Evolutionary conservation across 2,329 filamentous ascomycete species (phyloP).

Genomic region (Calonectria pseudoreteaudii): DNA sequence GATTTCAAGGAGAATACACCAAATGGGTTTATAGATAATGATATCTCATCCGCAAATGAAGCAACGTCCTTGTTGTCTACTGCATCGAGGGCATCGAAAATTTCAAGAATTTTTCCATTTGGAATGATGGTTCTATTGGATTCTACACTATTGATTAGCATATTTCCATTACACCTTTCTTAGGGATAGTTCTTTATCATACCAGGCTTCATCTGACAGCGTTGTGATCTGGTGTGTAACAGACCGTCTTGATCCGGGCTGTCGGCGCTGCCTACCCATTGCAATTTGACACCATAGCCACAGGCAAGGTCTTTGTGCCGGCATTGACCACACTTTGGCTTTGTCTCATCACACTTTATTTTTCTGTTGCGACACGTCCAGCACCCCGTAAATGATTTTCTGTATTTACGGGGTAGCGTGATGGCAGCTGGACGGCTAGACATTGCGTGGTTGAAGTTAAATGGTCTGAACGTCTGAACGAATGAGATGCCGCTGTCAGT

Average conservation of each 20-base stretch:
- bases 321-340: neutral
- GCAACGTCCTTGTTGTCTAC: neutral
- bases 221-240: neutral
- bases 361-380: conserved; percentile 1
- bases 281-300: neutral
- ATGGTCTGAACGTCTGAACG: neutral
- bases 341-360: neutral
- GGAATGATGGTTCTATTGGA: neutral
- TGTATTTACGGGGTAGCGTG: neutral
- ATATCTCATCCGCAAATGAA: neutral
- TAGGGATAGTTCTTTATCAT: neutral
- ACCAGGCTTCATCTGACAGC: neutral
- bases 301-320: neutral
- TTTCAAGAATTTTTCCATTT: neutral
- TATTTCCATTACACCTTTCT: neutral
- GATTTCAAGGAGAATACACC: neutral
- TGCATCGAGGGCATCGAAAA: neutral
- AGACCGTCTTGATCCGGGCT: neutral
- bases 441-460: neutral
- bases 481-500: neutral
- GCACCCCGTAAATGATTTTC: conserved; percentile 1
- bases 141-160: neutral
- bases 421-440: neutral
- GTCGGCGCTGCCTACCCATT: neutral
- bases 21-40: neutral